Base-by-base conservation (phyloP, 192 early-diverging fungal species). In the Chytriomyces confervae region DNA sequence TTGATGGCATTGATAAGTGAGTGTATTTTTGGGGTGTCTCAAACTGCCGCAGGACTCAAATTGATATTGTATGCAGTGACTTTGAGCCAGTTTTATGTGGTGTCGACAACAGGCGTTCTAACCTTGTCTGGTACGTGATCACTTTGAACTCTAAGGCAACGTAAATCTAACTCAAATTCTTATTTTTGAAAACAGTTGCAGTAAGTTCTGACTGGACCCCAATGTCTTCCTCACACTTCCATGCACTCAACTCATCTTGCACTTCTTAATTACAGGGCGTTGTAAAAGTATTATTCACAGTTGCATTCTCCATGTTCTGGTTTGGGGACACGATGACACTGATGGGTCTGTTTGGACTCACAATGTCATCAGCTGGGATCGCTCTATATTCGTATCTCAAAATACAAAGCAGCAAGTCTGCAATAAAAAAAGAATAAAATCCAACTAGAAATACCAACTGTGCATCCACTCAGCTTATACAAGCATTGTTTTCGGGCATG, bases 291-390 rank as follows among this genome's bases (percentile, higher is more conserved):
- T 91, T 98, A 0, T 84, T 92, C 16, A 95, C 94, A 29, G 89
- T 98, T 13, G 80, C 90, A 7, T 80, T 93, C 4, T 92, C 93
- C 0, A 83, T 86, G 5, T 7, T 92, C 16, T 84, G 94, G 27
- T 98, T 96, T 83, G 91, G 92, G 23, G 96, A 98, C 73, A 80
- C 85, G 7, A 84, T 95, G 78, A 92, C 95, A 7, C 29, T 89
- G 0, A 83, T 92, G 73, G 95, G 94, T 50, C 83, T 91, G 13
- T 66, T 92, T n/a, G 96, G 96, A 10, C 77, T 98, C 43, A 79
- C 91, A 66, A 86, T 95, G 10, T 92, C 94, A 7, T 70, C 96
- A 16, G 82, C 89, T 43, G 96, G 96, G 6, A 95, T 98, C 51
- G 93, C 77, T 88, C 50, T 92, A 6, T 86, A 86, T 77, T 83